These are phyloP conservation scores for Saprolegnia parasitica DNA, from an alignment of 352 stramenopile genomes.

Conservation along the genomic window DNA sequence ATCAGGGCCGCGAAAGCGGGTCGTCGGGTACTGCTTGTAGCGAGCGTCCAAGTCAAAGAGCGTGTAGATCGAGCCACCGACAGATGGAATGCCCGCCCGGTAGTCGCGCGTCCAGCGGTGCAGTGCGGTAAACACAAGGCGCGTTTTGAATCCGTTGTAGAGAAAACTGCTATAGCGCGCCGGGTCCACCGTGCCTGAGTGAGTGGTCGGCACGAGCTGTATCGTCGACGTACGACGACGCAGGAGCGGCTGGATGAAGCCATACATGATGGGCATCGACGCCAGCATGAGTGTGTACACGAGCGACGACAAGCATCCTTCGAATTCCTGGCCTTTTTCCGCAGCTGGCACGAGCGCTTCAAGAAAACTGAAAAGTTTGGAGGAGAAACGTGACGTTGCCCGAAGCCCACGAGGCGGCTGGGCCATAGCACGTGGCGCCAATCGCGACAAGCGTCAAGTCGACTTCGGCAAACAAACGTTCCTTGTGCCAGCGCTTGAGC, in stretches of 20 bases:
- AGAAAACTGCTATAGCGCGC: not conserved
- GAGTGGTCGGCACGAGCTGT: too few species aligned
- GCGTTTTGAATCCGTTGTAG: constrained; percentile 3
- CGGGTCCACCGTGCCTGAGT: too few species aligned
- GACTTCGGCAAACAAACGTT: constrained; percentile 6
- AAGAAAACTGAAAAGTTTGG: not conserved
- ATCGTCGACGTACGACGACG: too few species aligned
- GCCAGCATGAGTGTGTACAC: not conserved
- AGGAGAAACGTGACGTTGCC: not conserved
- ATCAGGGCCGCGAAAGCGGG: not conserved
- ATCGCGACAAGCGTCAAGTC: constrained; percentile 12
- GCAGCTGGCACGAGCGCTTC: not conserved
- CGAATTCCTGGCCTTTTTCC: not conserved
- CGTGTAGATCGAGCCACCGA: not conserved
- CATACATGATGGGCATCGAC: not conserved
- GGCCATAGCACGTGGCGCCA: not conserved
- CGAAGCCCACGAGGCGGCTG: not conserved
- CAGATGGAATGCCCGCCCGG: not conserved
- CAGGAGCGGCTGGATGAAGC: not conserved
- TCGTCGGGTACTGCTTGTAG: not conserved
- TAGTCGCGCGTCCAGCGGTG: not conserved
- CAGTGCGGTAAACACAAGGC: not conserved
- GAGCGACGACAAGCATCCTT: not conserved
- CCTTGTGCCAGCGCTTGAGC: constrained; percentile 1
- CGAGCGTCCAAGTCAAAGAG: not conserved